These are phyloP conservation scores for Trichopus zeylanicus DNA, from an alignment of 116 monocot species.

Conservation along the genomic window DNA sequence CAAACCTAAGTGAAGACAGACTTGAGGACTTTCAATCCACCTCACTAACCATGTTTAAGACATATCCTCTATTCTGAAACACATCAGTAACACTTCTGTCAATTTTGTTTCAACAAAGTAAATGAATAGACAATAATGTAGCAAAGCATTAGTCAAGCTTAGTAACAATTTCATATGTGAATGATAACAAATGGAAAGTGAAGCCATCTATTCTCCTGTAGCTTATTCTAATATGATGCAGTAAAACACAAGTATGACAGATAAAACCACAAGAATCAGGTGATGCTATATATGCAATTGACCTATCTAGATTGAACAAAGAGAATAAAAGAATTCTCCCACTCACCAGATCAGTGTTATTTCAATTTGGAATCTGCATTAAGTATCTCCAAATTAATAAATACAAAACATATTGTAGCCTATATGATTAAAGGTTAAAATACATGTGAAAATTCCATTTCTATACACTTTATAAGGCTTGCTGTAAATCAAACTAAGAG, in stretches of 20 bases:
- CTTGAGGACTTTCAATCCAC: slow-evolving; percentile 22
- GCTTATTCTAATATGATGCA: not conserved
- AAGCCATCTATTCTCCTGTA: not conserved
- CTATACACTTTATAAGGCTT: too few species aligned
- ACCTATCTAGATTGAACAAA: too few species aligned
- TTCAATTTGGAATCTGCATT: too few species aligned
- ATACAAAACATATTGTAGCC: too few species aligned
- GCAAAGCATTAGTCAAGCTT: not conserved
- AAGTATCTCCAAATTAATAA: too few species aligned
- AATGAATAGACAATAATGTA: not conserved
- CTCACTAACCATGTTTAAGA: slow-evolving; percentile 21
- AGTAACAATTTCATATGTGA: not conserved
- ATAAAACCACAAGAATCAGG: not conserved
- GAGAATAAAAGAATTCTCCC: too few species aligned
- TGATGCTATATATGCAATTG: not conserved
- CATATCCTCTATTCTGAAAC: slow-evolving; percentile 73
- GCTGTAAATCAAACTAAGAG: too few species aligned
- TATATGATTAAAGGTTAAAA: too few species aligned
- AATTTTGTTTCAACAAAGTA: not conserved
- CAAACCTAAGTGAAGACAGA: slow-evolving; percentile 86
- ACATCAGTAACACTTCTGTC: not conserved
- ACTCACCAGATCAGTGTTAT: too few species aligned
- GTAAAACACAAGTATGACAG: not conserved
- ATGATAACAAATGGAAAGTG: not conserved
- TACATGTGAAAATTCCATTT: too few species aligned